A percentile compares a stretch with the other conserved stretches of the same genome.
Conservation (phyloP, 148 eudicot genomes). For the Diospyros lotus region DNA sequence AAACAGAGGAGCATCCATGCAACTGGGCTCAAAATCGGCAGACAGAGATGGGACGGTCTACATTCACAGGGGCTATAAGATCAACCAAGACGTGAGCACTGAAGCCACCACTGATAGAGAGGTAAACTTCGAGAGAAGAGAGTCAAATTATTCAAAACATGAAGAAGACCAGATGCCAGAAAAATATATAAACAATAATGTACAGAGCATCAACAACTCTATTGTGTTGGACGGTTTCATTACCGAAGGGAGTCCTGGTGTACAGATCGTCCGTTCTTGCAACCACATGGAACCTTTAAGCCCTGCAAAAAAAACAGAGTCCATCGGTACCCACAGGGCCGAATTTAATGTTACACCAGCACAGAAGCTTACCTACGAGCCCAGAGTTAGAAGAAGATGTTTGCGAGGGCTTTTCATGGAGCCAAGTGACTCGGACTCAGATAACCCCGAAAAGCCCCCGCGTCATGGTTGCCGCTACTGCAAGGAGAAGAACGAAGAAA, state of each 20-base stretch:
- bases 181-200: conserved; percentile 64
- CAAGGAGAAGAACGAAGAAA: conserved; percentile 32
- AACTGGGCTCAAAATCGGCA: conserved; percentile 35
- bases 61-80: conserved; percentile 63
- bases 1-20: conserved; percentile 77
- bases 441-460: conserved; percentile 49
- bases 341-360: conserved; percentile 36
- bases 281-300: conserved; percentile 22
- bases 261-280: conserved; percentile 30
- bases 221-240: conserved; percentile 49
- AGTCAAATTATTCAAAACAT: conserved; percentile 20
- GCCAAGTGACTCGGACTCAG: conserved; percentile 63
- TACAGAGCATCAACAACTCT: conserved; percentile 73
- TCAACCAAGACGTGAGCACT: conserved; percentile 35
- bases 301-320: conserved; percentile 16
- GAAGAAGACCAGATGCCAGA: conserved; percentile 32
- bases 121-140: conserved; percentile 25
- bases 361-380: conserved; percentile 51
- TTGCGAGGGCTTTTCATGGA: conserved; percentile 61
- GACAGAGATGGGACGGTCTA: conserved; percentile 41
- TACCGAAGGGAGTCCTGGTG: conserved; percentile 59
- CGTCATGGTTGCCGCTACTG: conserved; percentile 63
- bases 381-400: conserved; percentile 64
- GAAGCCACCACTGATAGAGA: conserved; percentile 45
- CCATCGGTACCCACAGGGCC: conserved; percentile 29